Base-by-base conservation (phyloP, 2,329 filamentous ascomycete species). In the Didymella sp. region DNA sequence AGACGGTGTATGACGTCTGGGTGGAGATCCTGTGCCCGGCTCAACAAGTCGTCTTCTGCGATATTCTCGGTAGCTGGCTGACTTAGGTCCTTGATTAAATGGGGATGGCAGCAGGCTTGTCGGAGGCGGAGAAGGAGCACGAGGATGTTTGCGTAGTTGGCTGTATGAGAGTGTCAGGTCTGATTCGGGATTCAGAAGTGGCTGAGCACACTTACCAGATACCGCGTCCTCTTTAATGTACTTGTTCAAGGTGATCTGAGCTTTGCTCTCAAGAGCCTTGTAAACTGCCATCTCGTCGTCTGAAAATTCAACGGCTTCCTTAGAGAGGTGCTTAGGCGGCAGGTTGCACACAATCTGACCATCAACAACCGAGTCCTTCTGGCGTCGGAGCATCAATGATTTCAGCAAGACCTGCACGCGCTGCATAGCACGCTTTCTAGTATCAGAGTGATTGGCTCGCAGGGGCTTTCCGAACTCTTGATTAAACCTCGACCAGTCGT, bases 351-450 rank as follows among this genome's bases (percentile, higher is more conserved):
- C 91, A 0, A 90, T 90, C 64, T 90, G 84, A 7, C 92, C 92
- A 70, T 96, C 88, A 51, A 96, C 88, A 61, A 84, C 78, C 0
- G 91, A 92, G 30, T 85, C 82, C 76, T 96, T 96, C 53, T 88
- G 93, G 19, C 93, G 88, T 25, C 92, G 89, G 46, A 96, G 82
- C 77, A 96, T 88, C 44, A 93, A 87, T 1, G 90, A 89, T 67
- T 91, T 92, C 33, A 96, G 83, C 5, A 96, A 76, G 6, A 86
- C 86, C 56, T 91, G 91, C 5, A 96, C 78, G 64, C 87, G 85
- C 48, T 78, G 78, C 87, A 96, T 91, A 2, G 88, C 87, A 27
- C 59, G 62, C 21, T 60, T 76, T 60, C 54, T 75, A 69, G 17
- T 60, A 27, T 44, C 54, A 2, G 78, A 73, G 35, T 73, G 66